Evolutionary conservation across 164 flowering plant species (phyloP), one percentile per base, ranked within the genome.

Genomic region (Vitis cinerea): DNA sequence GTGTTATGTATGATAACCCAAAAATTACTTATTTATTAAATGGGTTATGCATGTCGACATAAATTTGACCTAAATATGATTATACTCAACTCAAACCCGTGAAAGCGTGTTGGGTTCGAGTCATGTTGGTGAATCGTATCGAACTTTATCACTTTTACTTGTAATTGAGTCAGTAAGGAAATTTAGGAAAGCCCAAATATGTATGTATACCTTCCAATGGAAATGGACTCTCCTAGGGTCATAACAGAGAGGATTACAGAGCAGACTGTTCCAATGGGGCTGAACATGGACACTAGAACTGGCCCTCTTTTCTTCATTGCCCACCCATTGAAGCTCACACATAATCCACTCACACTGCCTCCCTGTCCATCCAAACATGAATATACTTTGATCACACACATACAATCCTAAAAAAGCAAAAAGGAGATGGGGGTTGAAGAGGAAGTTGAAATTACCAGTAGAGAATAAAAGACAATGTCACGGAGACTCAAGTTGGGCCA

Each of bases 291-390:
- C n/a, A 87, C 91, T 31, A 90, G 65, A 9, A 94, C 96, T 1
- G 98, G 97, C 50, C 97, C 97, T 76, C 82, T 87, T 66, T 83
- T 87, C 82, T 87, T 87, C 84, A 94, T 74, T 12, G 93, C 91
- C 98, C 98, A 94, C 58, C 86, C 81, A 49, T 81, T 84, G 78
- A 94, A 88, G 80, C 90, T 86, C 0, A 82, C 59, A 63, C 86
- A 82, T n/a, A 61, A 73, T 54, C 98, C 97, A 62, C 80, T 74
- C 63, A 89, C 73, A 0, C 27, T 16, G 0, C 94, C 97, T 61
- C 69, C 85, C 97, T 90, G 80, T 30, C 47, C 16, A 66, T 23
- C 7, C 60, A 49, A 29, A 75, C 10, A 5, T 16, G 30, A 30
- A 19, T 49, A n/a, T 44, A 50, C n/a, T 44, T 19, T 8, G 27